phyloP scores from a whole-genome alignment of 768 basidiomycete species.

The Phylloporus scabripes region DNA sequence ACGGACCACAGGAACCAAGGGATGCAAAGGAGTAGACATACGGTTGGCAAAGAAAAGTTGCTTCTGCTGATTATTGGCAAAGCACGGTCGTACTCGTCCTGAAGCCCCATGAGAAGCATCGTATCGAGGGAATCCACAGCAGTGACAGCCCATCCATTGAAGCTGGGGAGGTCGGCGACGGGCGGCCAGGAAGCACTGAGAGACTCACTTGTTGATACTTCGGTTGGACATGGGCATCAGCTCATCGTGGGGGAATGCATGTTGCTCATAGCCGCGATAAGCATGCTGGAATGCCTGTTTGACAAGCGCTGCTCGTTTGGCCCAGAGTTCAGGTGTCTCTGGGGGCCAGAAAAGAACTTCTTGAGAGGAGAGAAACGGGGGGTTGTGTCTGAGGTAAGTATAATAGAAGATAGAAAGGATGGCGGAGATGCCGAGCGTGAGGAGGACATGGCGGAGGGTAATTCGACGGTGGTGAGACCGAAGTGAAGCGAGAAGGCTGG shows the following conservation, averaged over 20 bases:
- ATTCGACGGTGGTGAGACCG: constrained; percentile 7
- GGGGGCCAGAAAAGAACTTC: constrained; percentile 1
- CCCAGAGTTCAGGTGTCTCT: constrained; percentile 38
- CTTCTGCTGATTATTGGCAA: constrained; percentile 44
- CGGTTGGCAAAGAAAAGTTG: constrained; percentile 44
- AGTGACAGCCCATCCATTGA: constrained; percentile 78
- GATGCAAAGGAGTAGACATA: constrained; percentile 18
- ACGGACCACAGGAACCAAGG: too few species aligned
- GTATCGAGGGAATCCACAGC: constrained; percentile 81
- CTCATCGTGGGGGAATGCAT: constrained; percentile 62
- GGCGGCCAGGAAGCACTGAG: neutral
- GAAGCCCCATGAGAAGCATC: constrained; percentile 73
- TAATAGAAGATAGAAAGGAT: constrained; percentile 17
- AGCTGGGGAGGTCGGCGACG: constrained; percentile 36
- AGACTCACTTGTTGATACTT: constrained; percentile 46
- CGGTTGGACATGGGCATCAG: constrained; percentile 46
- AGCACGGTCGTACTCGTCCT: constrained; percentile 63
- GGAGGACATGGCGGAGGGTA: constrained; percentile 15
- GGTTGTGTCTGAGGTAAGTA: constrained; percentile 2
- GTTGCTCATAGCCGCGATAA: constrained; percentile 58
- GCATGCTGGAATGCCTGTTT: constrained; percentile 61
- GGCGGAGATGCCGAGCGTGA: constrained; percentile 7
- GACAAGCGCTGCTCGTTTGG: constrained; percentile 48
- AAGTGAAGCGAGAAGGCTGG: neutral
- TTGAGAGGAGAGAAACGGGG: neutral